Evolutionary conservation across 2,329 filamentous ascomycete genomes (phyloP).

Genomic region (Blumeria hordei): DNA sequence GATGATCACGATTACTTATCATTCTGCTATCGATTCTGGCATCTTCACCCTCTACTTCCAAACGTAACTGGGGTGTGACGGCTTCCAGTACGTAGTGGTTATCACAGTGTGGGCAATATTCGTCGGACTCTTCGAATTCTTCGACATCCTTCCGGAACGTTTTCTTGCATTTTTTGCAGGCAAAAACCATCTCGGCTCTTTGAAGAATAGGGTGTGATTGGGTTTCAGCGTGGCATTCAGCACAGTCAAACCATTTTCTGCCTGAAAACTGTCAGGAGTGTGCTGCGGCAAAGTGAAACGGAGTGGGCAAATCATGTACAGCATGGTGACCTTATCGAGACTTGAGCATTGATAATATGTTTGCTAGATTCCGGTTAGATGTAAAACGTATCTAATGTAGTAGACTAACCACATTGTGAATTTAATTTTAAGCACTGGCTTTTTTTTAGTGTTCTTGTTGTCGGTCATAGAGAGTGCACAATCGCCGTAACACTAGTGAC

Average conservation of each 20-base stretch:
- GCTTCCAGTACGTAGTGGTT: conserved; percentile 95
- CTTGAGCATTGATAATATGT: conserved; percentile 94
- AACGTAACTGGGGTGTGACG: conserved; percentile 52
- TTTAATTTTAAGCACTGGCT: not conserved
- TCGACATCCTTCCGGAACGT: conserved; percentile 83
- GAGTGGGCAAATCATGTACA: conserved; percentile 32
- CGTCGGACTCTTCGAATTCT: conserved; percentile 90
- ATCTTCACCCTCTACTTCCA: conserved; percentile 83
- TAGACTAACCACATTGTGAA: conserved; percentile 13
- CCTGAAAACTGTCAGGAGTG: conserved; percentile 22
- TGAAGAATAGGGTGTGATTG: conserved; percentile 57
- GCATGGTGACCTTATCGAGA: conserved; percentile 84
- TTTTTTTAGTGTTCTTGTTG: not conserved
- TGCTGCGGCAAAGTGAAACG: not conserved
- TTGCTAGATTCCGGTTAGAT: conserved; percentile 33
- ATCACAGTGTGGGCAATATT: conserved; percentile 97
- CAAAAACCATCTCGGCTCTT: conserved; percentile 71
- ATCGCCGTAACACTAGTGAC: too few relatives aligned
- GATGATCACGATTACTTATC: conserved; percentile 54
- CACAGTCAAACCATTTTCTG: conserved; percentile 97
- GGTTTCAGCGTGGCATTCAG: conserved; percentile 71
- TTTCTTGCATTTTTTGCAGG: conserved; percentile 98
- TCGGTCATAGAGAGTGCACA: too few relatives aligned
- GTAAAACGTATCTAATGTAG: conserved; percentile 2
- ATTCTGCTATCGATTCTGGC: conserved; percentile 66